A percentile compares a stretch with the other conserved stretches of the same genome.
Evolutionary conservation across 164 flowering plant genomes (phyloP).

Genomic region (Houttuynia cordata): DNA sequence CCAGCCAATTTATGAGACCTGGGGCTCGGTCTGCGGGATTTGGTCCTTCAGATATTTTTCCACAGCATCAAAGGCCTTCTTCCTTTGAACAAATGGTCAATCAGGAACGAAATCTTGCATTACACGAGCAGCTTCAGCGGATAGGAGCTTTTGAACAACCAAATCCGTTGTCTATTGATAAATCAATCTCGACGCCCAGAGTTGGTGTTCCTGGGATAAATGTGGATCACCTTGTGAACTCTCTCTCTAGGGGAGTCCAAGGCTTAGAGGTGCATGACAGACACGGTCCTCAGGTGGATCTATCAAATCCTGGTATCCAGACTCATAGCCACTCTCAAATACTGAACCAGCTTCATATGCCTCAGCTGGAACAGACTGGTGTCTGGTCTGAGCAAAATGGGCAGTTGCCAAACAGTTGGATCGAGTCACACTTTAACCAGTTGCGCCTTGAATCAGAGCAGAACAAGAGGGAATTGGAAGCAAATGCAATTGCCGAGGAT

Average conservation of each 20-base stretch:
- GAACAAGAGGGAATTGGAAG: constrained; percentile 22
- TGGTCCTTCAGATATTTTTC: constrained; percentile 36
- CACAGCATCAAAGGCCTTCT: constrained; percentile 38
- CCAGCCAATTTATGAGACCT: constrained; percentile 34
- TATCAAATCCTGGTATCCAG: constrained; percentile 37
- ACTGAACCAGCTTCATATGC: constrained; percentile 32
- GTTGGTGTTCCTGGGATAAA: constrained; percentile 31
- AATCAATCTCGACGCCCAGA: constrained; percentile 36
- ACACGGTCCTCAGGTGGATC: constrained; percentile 20
- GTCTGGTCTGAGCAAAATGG: constrained; percentile 45
- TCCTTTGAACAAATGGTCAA: constrained; percentile 16
- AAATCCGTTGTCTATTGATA: constrained; percentile 38
- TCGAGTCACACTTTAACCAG: constrained; percentile 28
- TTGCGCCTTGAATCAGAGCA: constrained; percentile 36
- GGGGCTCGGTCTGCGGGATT: constrained; percentile 29
- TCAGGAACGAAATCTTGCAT: constrained; percentile 37
- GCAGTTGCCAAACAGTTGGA: constrained; percentile 34
- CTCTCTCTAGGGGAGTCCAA: constrained; percentile 32
- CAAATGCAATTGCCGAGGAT: constrained; percentile 28
- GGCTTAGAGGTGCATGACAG: constrained; percentile 46
- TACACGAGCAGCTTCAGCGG: constrained; percentile 42
- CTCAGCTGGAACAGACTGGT: constrained; percentile 34
- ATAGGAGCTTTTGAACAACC: constrained; percentile 47
- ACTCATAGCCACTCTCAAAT: constrained; percentile 22
- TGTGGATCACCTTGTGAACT: constrained; percentile 36